phyloP scores from a whole-genome alignment of 345 rosid genomes.

The Capsella bursapastoris region DNA sequence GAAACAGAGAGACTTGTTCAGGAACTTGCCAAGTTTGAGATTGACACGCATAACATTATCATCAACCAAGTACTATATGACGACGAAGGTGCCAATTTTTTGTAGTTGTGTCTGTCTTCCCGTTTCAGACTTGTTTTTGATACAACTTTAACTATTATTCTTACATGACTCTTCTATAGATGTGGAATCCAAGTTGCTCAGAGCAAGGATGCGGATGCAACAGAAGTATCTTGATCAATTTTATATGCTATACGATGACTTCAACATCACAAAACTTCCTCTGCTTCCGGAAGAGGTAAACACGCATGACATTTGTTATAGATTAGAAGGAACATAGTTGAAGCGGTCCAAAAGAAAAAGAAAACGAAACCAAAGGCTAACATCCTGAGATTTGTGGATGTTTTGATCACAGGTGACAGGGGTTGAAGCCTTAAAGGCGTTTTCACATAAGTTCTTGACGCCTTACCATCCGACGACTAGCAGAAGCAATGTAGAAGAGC shows the following conservation, averaged over 20 bases:
- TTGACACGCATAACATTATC: constrained; percentile 93
- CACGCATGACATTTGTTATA: background rate
- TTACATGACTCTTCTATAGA: constrained; percentile 47
- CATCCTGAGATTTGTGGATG: constrained; percentile 4
- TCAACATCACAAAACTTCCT: constrained; percentile 93
- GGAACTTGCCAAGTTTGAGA: constrained; percentile 98
- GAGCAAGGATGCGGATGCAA: constrained; percentile 96
- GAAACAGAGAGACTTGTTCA: constrained; percentile 99
- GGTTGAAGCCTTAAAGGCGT: constrained; percentile 80
- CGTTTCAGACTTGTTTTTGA: constrained; percentile 1
- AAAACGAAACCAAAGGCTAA: background rate
- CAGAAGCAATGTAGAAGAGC: constrained; percentile 57
- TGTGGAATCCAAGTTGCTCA: constrained; percentile 89
- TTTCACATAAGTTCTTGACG: constrained; percentile 65
- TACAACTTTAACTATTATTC: constrained; percentile 4
- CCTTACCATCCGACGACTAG: constrained; percentile 61
- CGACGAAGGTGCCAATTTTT: constrained; percentile 70
- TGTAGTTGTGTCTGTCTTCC: constrained; percentile 13
- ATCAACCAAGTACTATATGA: constrained; percentile 93
- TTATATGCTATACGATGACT: constrained; percentile 97
- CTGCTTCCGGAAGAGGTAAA: constrained; percentile 95
- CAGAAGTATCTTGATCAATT: constrained; percentile 98
- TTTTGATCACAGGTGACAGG: constrained; percentile 78
- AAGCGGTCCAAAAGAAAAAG: background rate
- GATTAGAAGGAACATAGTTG: constrained; percentile 4